Conservation (phyloP, 2,329 filamentous ascomycete genomes). For the Fusarium fujikuroi region DNA sequence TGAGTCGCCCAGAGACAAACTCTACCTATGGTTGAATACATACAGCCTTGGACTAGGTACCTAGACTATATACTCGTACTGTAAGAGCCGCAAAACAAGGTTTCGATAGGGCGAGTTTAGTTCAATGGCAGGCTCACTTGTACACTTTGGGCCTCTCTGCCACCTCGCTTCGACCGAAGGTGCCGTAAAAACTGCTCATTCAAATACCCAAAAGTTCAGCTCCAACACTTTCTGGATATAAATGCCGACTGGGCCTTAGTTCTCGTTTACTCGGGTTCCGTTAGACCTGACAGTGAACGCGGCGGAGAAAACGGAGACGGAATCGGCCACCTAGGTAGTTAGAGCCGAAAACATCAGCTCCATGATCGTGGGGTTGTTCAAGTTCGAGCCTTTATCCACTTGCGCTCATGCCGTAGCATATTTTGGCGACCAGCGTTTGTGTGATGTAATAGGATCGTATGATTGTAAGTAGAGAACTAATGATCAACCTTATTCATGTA, state of each 20-base stretch:
- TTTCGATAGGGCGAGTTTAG: background rate
- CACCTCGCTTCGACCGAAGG: background rate
- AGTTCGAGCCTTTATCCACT: background rate
- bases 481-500: background rate
- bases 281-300: background rate
- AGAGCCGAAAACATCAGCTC: background rate
- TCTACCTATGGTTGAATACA: background rate
- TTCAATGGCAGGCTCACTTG: background rate
- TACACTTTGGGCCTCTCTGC: background rate
- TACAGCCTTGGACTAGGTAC: background rate
- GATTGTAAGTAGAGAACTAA: background rate
- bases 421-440: background rate
- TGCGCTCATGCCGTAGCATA: background rate
- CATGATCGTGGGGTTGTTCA: background rate
- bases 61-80: background rate
- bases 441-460: background rate
- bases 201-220: background rate
- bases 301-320: too few species aligned
- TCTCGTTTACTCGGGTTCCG: background rate
- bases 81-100: slow-evolving; percentile 6
- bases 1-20: background rate
- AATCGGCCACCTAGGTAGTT: background rate
- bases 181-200: background rate
- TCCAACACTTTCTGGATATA: background rate
- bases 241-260: background rate